Evolutionary conservation across 2,329 filamentous ascomycete genomes (phyloP), one percentile per base, ranked within the genome.

Genomic region (Allantophomopsis cytisporea): DNA sequence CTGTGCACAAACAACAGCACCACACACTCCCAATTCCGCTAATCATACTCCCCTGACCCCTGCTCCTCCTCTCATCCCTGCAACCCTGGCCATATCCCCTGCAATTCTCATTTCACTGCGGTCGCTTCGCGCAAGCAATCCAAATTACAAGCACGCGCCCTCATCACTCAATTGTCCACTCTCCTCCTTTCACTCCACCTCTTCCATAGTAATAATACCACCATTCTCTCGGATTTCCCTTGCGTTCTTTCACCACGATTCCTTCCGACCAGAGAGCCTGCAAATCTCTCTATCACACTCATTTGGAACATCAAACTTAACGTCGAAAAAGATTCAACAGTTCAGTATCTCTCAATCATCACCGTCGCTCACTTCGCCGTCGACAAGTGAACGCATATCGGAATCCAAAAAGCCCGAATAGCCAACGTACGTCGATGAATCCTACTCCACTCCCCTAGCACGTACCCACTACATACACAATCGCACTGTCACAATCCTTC

Each of bases 211-310:
- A 31, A 40, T 30, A 28, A 28, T 28, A 28, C 23, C 23, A 10
- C 23, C 23, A 28, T 28, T 28, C 23, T 28, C 23, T 28, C 23
- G 11, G 7, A 10, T 28, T 28, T 28, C 23, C 23, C 21, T 32
- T 16, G 10, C 31, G 14, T 34, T 36, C 35, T 36, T 15, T 36
- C 18, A 28, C 21, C 35, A 28, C 35, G 16, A 20, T 38, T 35
- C 39, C 35, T n/a, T 39, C 37, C 40, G 31, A 42, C 37, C 42
- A 49, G 52, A 54, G 53, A 52, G 49, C 50, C 45, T 46, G 23
- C 23, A 28, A 28, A 49, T 43, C 52, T 53, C 54, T 57, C 54
- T 51, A 53, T 49, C 54, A 57, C 54, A 56, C 53, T 57, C 54
- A 44, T 57, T 57, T 57, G 53, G 54, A 57, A 55, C 46, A 48